A percentile compares a stretch with the other conserved stretches of the same genome.
Conservation (phyloP, 2,329 filamentous ascomycete genomes). For the Teratosphaeria zuluensis region DNA sequence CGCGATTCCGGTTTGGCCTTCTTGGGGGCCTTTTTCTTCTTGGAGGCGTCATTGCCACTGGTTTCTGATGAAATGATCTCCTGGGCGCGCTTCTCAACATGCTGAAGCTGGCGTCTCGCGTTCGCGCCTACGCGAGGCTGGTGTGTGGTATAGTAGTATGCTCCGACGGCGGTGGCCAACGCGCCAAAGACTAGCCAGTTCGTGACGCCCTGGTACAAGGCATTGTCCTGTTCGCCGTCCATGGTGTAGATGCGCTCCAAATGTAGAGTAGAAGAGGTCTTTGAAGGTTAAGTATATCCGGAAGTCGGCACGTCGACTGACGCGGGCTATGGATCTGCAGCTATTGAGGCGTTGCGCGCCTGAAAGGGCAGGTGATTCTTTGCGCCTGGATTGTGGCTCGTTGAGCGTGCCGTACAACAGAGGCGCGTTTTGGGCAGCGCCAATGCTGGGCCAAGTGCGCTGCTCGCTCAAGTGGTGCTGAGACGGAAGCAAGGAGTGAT, state of each 20-base stretch:
- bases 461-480: neutral
- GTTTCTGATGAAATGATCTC: neutral
- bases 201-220: neutral
- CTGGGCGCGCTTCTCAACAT: constrained; percentile 1
- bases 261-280: neutral
- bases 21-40: constrained; percentile 26
- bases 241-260: neutral
- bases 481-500: neutral
- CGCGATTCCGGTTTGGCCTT: constrained; percentile 7
- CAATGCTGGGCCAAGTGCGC: neutral
- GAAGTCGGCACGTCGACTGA: neutral
- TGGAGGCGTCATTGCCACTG: constrained; percentile 9
- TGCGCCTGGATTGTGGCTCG: neutral
- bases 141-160: constrained; percentile 7
- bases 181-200: constrained; percentile 1
- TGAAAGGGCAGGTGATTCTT: neutral
- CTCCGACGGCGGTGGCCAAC: neutral
- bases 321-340: neutral
- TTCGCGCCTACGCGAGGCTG: neutral
- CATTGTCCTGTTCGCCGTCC: neutral
- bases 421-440: constrained; percentile 2
- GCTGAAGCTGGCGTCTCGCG: neutral
- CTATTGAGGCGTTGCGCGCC: neutral
- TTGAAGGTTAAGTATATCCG: neutral
- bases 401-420: constrained; percentile 4